Conservation (phyloP, 768 basidiomycete genomes). For the Rhizopogon rudus region DNA sequence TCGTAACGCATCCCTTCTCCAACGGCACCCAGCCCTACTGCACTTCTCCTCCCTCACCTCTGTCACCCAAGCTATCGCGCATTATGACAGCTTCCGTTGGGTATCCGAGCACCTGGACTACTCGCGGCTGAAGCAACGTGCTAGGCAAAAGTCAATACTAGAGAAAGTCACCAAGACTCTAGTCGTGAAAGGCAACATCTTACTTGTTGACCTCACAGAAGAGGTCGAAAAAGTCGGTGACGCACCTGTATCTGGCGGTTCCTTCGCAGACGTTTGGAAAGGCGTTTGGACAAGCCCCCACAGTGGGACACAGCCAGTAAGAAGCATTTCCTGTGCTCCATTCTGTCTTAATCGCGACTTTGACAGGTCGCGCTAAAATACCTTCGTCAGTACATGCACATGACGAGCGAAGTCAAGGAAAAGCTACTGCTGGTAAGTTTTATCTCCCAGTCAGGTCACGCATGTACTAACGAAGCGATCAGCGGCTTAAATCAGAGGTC, state of each 20-base stretch:
- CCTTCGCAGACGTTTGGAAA: constrained; percentile 61
- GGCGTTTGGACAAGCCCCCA: constrained; percentile 45
- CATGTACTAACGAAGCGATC: background rate
- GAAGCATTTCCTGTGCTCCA: background rate
- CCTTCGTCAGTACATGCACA: constrained; percentile 40
- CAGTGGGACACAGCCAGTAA: constrained; percentile 28
- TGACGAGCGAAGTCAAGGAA: constrained; percentile 47
- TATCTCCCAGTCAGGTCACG: background rate
- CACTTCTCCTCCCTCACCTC: constrained; percentile 52
- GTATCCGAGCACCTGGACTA: constrained; percentile 49
- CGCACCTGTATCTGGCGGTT: constrained; percentile 46
- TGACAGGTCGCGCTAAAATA: constrained; percentile 54
- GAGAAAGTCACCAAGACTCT: constrained; percentile 54
- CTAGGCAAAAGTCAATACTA: constrained; percentile 49
- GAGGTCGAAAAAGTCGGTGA: constrained; percentile 44
- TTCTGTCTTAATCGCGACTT: background rate
- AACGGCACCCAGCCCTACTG: constrained; percentile 43
- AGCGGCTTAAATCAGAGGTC: constrained; percentile 56
- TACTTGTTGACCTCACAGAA: constrained; percentile 52
- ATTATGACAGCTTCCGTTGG: constrained; percentile 56
- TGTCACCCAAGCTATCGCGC: constrained; percentile 46
- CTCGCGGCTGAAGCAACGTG: constrained; percentile 49
- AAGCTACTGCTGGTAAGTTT: constrained; percentile 43
- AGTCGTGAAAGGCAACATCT: constrained; percentile 43
- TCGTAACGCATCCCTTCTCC: constrained; percentile 54